Base-by-base conservation (phyloP, 129 eudicot genomes). In the Erigeron canadensis region DNA sequence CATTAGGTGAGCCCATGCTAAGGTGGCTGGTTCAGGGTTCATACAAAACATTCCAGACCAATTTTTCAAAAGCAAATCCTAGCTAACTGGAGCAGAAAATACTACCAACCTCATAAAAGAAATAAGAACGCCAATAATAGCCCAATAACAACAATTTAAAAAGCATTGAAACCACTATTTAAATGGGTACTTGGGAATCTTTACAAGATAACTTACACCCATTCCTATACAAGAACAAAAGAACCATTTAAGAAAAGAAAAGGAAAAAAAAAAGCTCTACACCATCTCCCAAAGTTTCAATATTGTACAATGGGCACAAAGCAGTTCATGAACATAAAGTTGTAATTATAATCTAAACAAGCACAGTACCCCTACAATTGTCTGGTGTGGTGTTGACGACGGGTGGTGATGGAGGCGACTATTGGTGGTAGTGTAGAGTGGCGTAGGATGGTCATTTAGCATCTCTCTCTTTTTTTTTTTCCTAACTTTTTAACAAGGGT, bases 141-240 rank as follows among this genome's bases (percentile, higher is more conserved):
- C 34, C 34, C 34, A 3, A 28, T 28, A 8, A 69, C 6, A 37
- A 51, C n/a, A 69, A 56, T 69, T 8, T 48, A 34, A n/a, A 34
- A n/a, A 28, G 23, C 58, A 12, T 50, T 51, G 44, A 67, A 67
- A 48, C 43, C 50, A 41, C 15, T n/a, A n/a, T n/a, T n/a, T n/a
- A 58, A 22, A 63, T 4, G 11, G 11, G 17, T 10, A 64, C 17
- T 5, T 23, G 4, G 10, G 50, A 56, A 69, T 45, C 48, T 65
- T 66, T 66, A 66, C 73, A 55, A 21, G 73, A 43, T 41, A 54
- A 46, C 50, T 67, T 70, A 69, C 76, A 69, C 64, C 64, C 76
- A 70, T 77, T 39, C 53, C 76, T 77, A 70, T 77, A 77, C 81
- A 77, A 50, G 50, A 69, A 65, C 44, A 28, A 28, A 28, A 37